Percentiles rank a stretch among this genome's conserved stretches.
Conservation (phyloP, 2,329 filamentous ascomycete species). For the Mycogone perniciosa region DNA sequence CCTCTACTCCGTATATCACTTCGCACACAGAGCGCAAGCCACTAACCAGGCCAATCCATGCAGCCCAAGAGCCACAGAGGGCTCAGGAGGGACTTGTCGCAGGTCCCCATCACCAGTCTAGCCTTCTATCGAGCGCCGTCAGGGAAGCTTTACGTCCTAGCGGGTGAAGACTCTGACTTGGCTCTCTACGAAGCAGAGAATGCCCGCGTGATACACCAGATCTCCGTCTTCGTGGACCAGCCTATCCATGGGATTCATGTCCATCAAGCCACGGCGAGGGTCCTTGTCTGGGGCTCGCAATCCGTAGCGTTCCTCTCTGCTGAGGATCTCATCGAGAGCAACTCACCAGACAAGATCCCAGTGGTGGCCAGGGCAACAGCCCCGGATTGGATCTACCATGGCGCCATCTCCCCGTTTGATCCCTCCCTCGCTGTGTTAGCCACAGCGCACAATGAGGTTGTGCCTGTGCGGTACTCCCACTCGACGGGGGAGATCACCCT, state of each 20-base stretch:
- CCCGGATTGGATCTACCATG: slow-evolving; percentile 75
- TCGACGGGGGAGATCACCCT: slow-evolving; percentile 32
- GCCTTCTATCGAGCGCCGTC: slow-evolving; percentile 38
- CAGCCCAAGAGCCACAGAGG: slow-evolving; percentile 11
- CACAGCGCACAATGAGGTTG: slow-evolving; percentile 81
- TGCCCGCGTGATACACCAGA: slow-evolving; percentile 31
- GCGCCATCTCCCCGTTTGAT: slow-evolving; percentile 43
- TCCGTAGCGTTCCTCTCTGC: slow-evolving; percentile 41
- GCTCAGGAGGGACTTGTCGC: slow-evolving; percentile 32
- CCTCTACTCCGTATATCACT: too few relatives aligned
- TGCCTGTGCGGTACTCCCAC: slow-evolving; percentile 40
- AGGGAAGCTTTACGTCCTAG: slow-evolving; percentile 41
- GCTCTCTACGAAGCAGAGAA: slow-evolving; percentile 42
- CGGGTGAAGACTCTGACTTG: slow-evolving; percentile 54
- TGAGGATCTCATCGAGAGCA: slow-evolving; percentile 18
- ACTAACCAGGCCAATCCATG: not conserved
- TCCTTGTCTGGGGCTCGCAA: slow-evolving; percentile 64
- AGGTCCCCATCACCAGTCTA: slow-evolving; percentile 55
- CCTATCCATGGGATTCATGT: slow-evolving; percentile 67
- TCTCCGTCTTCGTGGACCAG: slow-evolving; percentile 59
- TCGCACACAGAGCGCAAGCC: not conserved
- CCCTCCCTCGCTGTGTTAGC: slow-evolving; percentile 51
- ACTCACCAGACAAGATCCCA: slow-evolving; percentile 12
- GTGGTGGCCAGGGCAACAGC: slow-evolving; percentile 37
- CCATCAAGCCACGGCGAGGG: slow-evolving; percentile 19